Evolutionary conservation across 768 basidiomycete species (phyloP).

Genomic region (Tulasnella sp.): DNA sequence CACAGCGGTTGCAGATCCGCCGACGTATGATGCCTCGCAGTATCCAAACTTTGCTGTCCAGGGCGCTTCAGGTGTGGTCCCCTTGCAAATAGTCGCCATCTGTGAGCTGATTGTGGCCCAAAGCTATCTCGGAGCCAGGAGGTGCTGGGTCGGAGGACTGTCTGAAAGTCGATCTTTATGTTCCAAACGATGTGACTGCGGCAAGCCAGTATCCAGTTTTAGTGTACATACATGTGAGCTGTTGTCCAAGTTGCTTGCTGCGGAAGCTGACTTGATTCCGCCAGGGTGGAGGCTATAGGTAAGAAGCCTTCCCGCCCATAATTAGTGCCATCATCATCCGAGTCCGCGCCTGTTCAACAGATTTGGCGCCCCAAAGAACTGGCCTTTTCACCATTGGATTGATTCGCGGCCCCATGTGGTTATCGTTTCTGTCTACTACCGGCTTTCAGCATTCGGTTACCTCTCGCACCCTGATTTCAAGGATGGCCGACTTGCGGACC

Average conservation of each 20-base stretch:
- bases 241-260: background rate
- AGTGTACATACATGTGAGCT: slow-evolving; percentile 42
- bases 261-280: background rate
- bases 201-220: slow-evolving; percentile 47
- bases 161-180: slow-evolving; percentile 61
- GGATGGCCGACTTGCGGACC: slow-evolving; percentile 45
- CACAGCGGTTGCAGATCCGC: slow-evolving; percentile 45
- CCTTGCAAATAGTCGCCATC: background rate
- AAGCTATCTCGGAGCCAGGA: slow-evolving; percentile 44
- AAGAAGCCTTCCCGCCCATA: background rate
- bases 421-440: slow-evolving; percentile 64
- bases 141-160: slow-evolving; percentile 67
- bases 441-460: slow-evolving; percentile 62
- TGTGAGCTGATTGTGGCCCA: slow-evolving; percentile 35
- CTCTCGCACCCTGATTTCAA: slow-evolving; percentile 50
- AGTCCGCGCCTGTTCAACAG: background rate
- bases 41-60: slow-evolving; percentile 62
- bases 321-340: background rate
- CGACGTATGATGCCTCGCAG: slow-evolving; percentile 39
- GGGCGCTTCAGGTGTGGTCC: slow-evolving; percentile 49
- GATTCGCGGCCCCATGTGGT: slow-evolving; percentile 59
- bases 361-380: slow-evolving; percentile 26
- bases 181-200: slow-evolving; percentile 47
- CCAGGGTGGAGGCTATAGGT: slow-evolving; percentile 31
- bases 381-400: slow-evolving; percentile 63